Conservation (phyloP, 2,329 filamentous ascomycete genomes). For the Penicillium sp. region DNA sequence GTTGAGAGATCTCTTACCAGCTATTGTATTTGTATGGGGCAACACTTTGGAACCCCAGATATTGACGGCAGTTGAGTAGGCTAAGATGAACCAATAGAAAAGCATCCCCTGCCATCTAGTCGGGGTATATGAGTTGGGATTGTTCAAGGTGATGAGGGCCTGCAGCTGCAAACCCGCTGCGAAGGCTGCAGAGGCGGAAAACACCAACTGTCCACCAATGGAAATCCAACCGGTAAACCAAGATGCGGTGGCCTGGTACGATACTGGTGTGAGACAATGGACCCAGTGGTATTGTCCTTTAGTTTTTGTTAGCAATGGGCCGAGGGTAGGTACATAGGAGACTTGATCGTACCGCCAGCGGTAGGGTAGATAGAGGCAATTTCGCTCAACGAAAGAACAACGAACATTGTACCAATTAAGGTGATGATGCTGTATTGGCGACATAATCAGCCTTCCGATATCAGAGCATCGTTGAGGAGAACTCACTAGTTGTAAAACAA, state of each 20-base stretch:
- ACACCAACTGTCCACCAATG: conserved; percentile 48
- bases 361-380: conserved; percentile 39
- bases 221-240: conserved; percentile 51
- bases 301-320: background rate
- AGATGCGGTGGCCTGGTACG: conserved; percentile 37
- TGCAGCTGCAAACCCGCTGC: conserved; percentile 48
- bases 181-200: conserved; percentile 52
- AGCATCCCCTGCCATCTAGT: conserved; percentile 44
- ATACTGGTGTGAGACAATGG: conserved; percentile 39
- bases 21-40: conserved; percentile 25
- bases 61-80: conserved; percentile 40
- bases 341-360: conserved; percentile 21
- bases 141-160: conserved; percentile 46
- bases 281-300: conserved; percentile 52
- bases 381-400: conserved; percentile 44
- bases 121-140: conserved; percentile 39
- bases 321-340: background rate
- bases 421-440: conserved; percentile 39
- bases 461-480: no score
- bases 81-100: conserved; percentile 44
- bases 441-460: background rate
- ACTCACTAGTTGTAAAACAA: conserved; percentile 25
- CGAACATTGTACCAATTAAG: conserved; percentile 42
- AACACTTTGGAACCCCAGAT: conserved; percentile 39
- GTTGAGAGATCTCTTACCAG: conserved; percentile 11